Base-by-base conservation (phyloP, 257 asterid genomes). In the Lantana camara region DNA sequence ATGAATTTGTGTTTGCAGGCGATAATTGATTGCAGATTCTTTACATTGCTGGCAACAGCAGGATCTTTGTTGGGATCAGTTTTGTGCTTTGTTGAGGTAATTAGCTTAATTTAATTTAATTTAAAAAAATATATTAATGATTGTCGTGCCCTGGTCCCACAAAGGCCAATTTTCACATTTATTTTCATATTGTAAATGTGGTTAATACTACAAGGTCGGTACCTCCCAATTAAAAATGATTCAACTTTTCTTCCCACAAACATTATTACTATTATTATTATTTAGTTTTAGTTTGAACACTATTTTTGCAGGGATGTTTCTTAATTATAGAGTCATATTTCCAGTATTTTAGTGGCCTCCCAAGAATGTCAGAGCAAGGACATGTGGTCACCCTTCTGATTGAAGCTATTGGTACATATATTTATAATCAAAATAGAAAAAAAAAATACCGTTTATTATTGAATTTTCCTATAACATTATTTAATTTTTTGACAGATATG, bases 1-100 rank as follows among this genome's bases (percentile, higher is more conserved):
- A 42, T 60, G 11, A 38, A 5, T 1, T 44, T 41, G 5, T 47
- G 23, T 49, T 27, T 74, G 75, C 85, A 88, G 98, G 87, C 72
- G 38, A 88, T 91, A 49, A 17, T 88, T 52, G 95, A 91, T 64
- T 91, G 98, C 81, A 68, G 96, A 56, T 91, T 91, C 84, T 86
- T 91, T 63, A 79, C 87, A 23, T 50, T 86, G 79, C 78, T 91
- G 9, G 98, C 92, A 24, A 79, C 83, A 5, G 90, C 81, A 37
- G 96, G 96, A 73, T 84, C 98, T 72, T 78, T 91, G 81, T 30
- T 84, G 37, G 86, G 95, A 63, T 91, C 98, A 1, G 32, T 69
- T 1, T 69, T 83, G 27, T 91, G 98, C 73, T 86, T 76, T 54
- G 46, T 88, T 16, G 90, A 91, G 88, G 97, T 88, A 74, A 63